phyloP scores from a whole-genome alignment of 768 basidiomycete genomes.

The Pleurotus salmoneostramineus region DNA sequence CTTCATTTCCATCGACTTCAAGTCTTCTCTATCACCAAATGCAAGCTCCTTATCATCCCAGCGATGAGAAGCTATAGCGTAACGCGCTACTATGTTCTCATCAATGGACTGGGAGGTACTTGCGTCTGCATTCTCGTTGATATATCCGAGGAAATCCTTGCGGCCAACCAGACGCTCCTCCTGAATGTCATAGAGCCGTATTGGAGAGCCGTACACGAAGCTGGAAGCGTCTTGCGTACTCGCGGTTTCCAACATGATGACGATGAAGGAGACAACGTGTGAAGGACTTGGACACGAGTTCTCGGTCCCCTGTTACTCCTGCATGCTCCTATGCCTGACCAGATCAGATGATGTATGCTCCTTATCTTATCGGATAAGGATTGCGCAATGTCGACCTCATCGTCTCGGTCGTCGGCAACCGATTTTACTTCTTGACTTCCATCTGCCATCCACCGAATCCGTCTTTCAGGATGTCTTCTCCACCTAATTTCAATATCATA shows the following conservation, averaged over 20 bases:
- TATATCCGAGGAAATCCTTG: neutral
- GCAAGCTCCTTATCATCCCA: neutral
- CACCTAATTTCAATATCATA: conserved; percentile 36
- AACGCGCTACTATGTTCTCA: neutral
- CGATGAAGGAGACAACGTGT: no score
- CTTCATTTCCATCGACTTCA: neutral
- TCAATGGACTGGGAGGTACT: neutral
- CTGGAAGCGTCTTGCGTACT: no score
- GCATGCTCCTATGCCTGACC: neutral
- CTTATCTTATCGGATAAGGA: conserved; percentile 6
- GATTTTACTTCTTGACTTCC: neutral
- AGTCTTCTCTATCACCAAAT: neutral
- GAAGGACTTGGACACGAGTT: no score
- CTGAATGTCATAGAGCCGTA: neutral
- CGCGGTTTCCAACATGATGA: no score
- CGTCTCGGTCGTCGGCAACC: neutral
- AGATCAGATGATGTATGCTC: no score
- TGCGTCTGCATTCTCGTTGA: neutral
- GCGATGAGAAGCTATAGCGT: neutral
- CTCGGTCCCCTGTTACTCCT: no score
- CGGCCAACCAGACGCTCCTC: neutral
- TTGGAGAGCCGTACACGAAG: neutral
- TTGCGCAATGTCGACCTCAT: conserved; percentile 5
- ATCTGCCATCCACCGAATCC: neutral
- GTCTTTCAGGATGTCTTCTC: neutral